Percentiles rank a stretch among this genome's conserved stretches.
phyloP scores from a whole-genome alignment of 768 basidiomycete species.

The Leccinellum luteum region DNA sequence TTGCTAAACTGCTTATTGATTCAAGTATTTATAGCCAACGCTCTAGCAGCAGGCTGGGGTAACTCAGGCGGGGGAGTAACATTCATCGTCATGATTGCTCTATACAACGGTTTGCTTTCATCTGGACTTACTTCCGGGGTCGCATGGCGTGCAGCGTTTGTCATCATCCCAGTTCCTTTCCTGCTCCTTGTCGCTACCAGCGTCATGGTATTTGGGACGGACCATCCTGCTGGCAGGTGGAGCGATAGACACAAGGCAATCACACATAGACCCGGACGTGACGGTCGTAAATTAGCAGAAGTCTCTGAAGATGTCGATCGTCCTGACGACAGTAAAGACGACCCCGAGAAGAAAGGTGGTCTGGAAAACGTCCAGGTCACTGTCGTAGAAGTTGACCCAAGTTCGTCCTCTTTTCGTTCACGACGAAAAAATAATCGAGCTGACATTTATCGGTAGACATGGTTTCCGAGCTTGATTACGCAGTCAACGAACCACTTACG shows the following conservation, averaged over 20 bases:
- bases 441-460: slow-evolving; percentile 11
- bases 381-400: background rate
- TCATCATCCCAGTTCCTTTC: slow-evolving; percentile 53
- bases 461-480: slow-evolving; percentile 39
- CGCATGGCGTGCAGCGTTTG: slow-evolving; percentile 58
- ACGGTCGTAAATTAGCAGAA: background rate
- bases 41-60: slow-evolving; percentile 57
- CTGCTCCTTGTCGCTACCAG: slow-evolving; percentile 42
- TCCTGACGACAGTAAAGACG: slow-evolving; percentile 22
- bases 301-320: slow-evolving; percentile 11
- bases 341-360: slow-evolving; percentile 29
- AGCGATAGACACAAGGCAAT: slow-evolving; percentile 41
- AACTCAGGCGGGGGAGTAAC: slow-evolving; percentile 47
- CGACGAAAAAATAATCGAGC: background rate
- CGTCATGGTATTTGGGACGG: slow-evolving; percentile 46
- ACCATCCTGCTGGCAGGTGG: slow-evolving; percentile 57
- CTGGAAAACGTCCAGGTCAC: slow-evolving; percentile 18
- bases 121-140: slow-evolving; percentile 38
- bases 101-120: slow-evolving; percentile 40
- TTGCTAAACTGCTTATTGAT: slow-evolving; percentile 22
- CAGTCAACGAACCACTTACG: slow-evolving; percentile 46
- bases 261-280: slow-evolving; percentile 11
- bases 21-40: slow-evolving; percentile 39
- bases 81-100: slow-evolving; percentile 54
- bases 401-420: background rate